Conservation (phyloP, 208 protist genomes). For the Leishmania tropica region DNA sequence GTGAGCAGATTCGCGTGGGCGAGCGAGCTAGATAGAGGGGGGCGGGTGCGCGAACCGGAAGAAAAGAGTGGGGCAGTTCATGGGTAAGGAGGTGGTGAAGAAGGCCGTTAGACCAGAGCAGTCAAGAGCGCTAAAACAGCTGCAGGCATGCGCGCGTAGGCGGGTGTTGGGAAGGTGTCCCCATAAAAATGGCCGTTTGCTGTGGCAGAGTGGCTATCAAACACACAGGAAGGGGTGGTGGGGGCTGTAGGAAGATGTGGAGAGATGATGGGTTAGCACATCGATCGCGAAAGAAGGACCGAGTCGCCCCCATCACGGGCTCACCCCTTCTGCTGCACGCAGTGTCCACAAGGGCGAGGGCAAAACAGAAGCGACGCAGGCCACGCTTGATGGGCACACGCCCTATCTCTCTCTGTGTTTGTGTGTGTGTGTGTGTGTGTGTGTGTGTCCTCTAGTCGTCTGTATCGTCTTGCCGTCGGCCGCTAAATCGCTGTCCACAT, state of each 20-base stretch:
- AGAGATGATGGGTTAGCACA: background rate
- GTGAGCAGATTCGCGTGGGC: background rate
- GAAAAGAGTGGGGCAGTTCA: background rate
- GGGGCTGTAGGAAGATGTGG: background rate
- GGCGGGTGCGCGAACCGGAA: background rate
- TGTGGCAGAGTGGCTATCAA: background rate
- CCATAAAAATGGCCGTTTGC: background rate
- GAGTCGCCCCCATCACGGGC: background rate
- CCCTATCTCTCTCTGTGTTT: too few species aligned
- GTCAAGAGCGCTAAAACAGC: background rate
- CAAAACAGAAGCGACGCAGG: background rate
- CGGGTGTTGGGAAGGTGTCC: background rate
- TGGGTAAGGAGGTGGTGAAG: background rate
- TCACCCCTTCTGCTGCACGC: background rate
- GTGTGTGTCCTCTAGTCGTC: background rate
- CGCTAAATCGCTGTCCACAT: background rate
- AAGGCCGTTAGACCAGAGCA: background rate
- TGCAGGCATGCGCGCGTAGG: background rate
- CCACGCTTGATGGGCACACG: background rate
- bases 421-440: background rate
- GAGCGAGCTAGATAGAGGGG: background rate
- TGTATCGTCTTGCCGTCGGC: background rate
- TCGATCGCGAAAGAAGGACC: background rate
- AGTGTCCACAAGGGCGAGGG: background rate
- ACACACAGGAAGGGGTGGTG: background rate